These are phyloP conservation scores for Colletotrichum sp. DNA, from an alignment of 2,329 filamentous ascomycete species.

Conservation along the genomic window DNA sequence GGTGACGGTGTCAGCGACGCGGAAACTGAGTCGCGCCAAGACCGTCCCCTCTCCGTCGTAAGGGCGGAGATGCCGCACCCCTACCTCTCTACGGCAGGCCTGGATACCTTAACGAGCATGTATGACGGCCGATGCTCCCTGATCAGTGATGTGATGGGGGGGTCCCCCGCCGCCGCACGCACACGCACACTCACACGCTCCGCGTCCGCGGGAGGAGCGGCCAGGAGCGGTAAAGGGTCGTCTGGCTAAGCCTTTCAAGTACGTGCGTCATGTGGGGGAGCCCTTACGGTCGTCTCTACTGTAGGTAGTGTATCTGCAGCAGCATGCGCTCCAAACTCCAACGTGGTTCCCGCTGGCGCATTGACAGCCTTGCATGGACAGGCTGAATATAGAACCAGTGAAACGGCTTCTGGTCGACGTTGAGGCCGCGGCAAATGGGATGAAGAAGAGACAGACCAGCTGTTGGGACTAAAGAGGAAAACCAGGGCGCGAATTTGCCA, in stretches of 20 bases:
- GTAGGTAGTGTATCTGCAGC: neutral
- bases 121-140: neutral
- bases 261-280: neutral
- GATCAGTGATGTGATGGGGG: neutral
- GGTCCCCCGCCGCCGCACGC: neutral
- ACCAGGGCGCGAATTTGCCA: neutral
- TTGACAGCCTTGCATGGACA: neutral
- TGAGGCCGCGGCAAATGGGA: neutral
- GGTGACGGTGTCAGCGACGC: neutral
- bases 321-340: neutral
- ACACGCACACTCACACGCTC: neutral
- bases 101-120: neutral
- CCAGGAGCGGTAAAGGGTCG: neutral
- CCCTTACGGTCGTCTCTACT: neutral
- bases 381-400: slow-evolving; percentile 6
- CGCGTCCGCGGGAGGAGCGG: neutral
- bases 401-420: neutral
- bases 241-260: neutral
- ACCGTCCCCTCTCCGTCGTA: neutral
- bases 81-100: neutral
- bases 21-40: slow-evolving; percentile 15
- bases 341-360: neutral
- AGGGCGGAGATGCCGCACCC: neutral
- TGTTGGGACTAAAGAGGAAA: neutral
- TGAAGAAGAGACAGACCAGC: neutral